Percentiles rank a stretch among this genome's conserved stretches.
Evolutionary conservation across 2,329 filamentous ascomycete genomes (phyloP).

Genomic region (Fusarium coffeatum): DNA sequence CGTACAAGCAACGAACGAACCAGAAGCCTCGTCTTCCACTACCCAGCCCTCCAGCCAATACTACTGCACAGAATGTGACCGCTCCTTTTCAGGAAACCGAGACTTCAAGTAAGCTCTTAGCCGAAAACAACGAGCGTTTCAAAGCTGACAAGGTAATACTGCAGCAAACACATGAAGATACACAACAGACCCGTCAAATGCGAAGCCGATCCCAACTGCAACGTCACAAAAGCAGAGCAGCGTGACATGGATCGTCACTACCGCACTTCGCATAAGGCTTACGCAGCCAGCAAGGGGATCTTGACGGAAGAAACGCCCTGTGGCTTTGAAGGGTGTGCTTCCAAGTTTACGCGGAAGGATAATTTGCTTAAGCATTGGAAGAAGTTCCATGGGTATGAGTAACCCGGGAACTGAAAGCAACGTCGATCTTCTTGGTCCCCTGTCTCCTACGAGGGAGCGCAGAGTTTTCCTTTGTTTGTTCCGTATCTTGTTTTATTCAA

Average conservation of each 20-base stretch:
- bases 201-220: constrained; percentile 32
- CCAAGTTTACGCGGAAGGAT: constrained; percentile 34
- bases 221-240: constrained; percentile 27
- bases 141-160: constrained; percentile 1
- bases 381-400: constrained; percentile 14
- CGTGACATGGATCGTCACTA: constrained; percentile 46
- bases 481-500: constrained; percentile 16
- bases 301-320: constrained; percentile 5
- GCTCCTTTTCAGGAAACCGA: neutral
- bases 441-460: neutral
- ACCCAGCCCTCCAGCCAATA: neutral
- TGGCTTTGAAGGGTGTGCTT: neutral
- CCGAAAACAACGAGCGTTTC: neutral
- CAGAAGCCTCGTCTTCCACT: constrained; percentile 19
- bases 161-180: constrained; percentile 43
- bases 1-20: neutral
- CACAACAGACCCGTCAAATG: constrained; percentile 40
- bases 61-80: constrained; percentile 19
- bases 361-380: constrained; percentile 39
- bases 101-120: constrained; percentile 22
- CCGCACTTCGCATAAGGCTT: constrained; percentile 19
- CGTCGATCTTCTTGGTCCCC: neutral
- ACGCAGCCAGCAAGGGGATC: constrained; percentile 21
- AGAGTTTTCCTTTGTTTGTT: neutral
- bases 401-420: neutral